phyloP scores from a whole-genome alignment of 2,329 filamentous ascomycete genomes.

The Cylindrodendrum hubeiense region DNA sequence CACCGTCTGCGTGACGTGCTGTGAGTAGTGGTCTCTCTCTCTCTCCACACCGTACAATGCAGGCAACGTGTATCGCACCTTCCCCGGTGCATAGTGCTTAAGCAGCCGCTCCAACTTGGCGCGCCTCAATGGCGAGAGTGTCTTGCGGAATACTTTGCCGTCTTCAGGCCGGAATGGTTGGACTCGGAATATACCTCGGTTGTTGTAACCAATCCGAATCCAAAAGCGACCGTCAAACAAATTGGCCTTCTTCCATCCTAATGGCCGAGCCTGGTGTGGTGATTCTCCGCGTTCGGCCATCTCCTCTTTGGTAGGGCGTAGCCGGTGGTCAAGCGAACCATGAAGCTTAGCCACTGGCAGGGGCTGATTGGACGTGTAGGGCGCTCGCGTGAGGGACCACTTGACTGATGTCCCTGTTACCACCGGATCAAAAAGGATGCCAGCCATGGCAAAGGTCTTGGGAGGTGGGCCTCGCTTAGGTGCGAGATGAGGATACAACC shows the following conservation, averaged over 20 bases:
- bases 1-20: constrained; percentile 44
- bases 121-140: constrained; percentile 50
- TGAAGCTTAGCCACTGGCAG: constrained; percentile 43
- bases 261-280: constrained; percentile 43
- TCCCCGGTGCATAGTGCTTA: constrained; percentile 64
- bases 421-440: constrained; percentile 54
- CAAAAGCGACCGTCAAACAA: constrained; percentile 74
- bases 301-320: constrained; percentile 25
- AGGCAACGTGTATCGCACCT: constrained; percentile 67
- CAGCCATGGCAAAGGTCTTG: constrained; percentile 57
- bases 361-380: constrained; percentile 56
- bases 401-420: constrained; percentile 33
- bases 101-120: constrained; percentile 57
- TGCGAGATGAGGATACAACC: constrained; percentile 62
- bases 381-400: constrained; percentile 62
- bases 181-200: constrained; percentile 57
- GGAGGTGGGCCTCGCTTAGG: constrained; percentile 33
- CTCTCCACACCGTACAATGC: constrained; percentile 63
- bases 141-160: constrained; percentile 62
- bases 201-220: constrained; percentile 62
- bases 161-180: constrained; percentile 60
- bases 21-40: constrained; percentile 41
- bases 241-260: constrained; percentile 48
- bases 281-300: constrained; percentile 13
- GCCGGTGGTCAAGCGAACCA: constrained; percentile 34